Evolutionary conservation across 371 early-diverging fungal species (phyloP), one percentile per base, ranked within the genome.

Genomic region (Mortierella sp.): DNA sequence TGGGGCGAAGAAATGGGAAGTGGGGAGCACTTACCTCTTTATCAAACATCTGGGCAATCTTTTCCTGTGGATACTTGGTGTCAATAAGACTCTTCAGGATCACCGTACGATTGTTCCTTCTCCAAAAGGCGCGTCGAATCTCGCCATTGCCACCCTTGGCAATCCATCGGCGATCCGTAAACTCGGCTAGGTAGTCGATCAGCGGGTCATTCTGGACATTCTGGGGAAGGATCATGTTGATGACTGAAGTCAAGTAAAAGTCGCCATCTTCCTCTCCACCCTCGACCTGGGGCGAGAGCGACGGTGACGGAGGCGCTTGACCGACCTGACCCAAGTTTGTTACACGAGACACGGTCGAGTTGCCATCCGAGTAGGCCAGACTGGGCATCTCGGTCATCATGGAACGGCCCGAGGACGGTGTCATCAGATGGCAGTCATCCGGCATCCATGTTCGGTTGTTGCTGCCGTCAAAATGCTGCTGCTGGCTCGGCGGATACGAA

Each of bases 141-240:
- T 71, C 68, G 18, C 76, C 76, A 23, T 75, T 75, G 44, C 76
- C 76, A 5, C 76, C 76, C 14, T 63, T 70, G 29, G 71, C 67
- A 50, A 71, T 60, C 64, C 62, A 23, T 7, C 67, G 64, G 23
- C 76, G 76, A 12, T 75, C 60, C 7, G 71, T 64, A 48, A 75
- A 75, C 60, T 75, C 68, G 23, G 57, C 5, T 0, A 37, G 59
- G 46, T 75, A 75, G 51, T 75, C 75, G 37, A 51, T 69, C 23
- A 57, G 57, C 14, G 62, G 44, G 19, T 66, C 67, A 12, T 62
- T 60, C 15, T 60, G 72, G 55, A 68, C 37, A 16, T 47, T 53
- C 66, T 7, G 37, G 26, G 76, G 63, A 7, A 52, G 46, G 37
- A 75, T 70, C 64, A 75, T 67, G 60, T 75, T 71, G 61, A 75